phyloP scores from a whole-genome alignment of 1,284 basidiomycete species.

The Earliella scabrosa region DNA sequence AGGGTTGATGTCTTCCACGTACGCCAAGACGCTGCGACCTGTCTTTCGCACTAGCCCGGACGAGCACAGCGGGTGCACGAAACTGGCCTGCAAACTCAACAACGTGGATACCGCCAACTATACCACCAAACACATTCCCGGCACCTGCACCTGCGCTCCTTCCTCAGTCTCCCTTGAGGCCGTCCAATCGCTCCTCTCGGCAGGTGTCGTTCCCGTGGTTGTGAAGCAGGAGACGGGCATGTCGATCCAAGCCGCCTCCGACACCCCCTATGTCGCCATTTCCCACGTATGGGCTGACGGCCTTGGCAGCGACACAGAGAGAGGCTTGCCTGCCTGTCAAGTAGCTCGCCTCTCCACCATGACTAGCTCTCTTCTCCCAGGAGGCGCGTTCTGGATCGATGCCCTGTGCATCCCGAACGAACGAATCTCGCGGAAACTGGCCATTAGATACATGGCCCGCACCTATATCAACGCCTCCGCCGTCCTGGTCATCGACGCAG shows the following conservation, averaged over 20 bases:
- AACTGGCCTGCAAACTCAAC: not conserved
- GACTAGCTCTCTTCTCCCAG: not conserved
- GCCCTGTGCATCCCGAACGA: constrained; percentile 13
- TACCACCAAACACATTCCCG: not conserved
- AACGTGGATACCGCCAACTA: not conserved
- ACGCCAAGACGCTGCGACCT: not conserved
- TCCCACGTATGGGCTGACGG: constrained; percentile 23
- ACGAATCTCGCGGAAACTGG: not conserved
- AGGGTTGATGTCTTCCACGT: not conserved
- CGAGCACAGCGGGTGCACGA: not conserved
- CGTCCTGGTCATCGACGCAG: constrained; percentile 14
- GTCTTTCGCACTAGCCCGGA: not conserved
- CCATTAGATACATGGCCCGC: constrained; percentile 12
- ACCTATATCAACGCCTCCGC: constrained; percentile 9
- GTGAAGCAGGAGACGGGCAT: not conserved
- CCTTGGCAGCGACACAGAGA: constrained; percentile 16
- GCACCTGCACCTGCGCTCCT: not conserved
- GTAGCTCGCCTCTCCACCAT: constrained; percentile 1
- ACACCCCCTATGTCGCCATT: constrained; percentile 11
- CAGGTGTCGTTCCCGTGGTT: not conserved
- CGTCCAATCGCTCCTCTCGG: not conserved
- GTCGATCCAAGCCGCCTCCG: not conserved
- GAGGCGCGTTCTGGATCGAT: constrained; percentile 19
- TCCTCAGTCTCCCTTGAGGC: not conserved
- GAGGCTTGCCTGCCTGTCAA: constrained; percentile 17